Base-by-base conservation (phyloP, 495 filamentous ascomycete species). In the Pyronema domesticum region DNA sequence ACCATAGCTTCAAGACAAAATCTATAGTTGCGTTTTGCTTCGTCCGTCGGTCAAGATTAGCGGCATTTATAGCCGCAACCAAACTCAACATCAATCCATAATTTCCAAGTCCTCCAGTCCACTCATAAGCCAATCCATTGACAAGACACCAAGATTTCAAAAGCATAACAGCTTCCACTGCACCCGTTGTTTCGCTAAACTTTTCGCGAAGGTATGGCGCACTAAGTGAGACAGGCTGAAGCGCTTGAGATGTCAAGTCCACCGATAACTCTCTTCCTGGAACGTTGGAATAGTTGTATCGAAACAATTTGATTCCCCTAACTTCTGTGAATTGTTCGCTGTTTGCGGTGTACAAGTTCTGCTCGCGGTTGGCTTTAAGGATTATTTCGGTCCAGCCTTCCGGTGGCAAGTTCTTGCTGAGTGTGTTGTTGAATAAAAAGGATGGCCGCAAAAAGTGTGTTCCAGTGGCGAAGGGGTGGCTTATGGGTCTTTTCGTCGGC, bases 81-180 rank as follows among this genome's bases (percentile, higher is more conserved):
- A 50, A 13, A 8, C 19, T 13, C 18, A 50, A 34, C 18, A 34
- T 17, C 13, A 50, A 19, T 3, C 47, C 47, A 19, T 50, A 50
- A 17, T 19, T 50, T 34, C 47, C 47, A 3, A 50, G 3, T 11
- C 47, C 47, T 1, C 47, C 47, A 8, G 11, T 10, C 8, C 7
- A 36, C 5, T 23, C 11, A n/a, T 35, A 13, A 11, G 11, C 47
- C 13, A 50, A 50, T 3, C 30, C 47, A 10, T 34, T 11, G 3
- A 19, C 8, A 1, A 11, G 10, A 13, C 8, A 35, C 47, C 47
- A 50, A 23, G 47, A 51, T 17, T 63, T 63, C 18, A 63, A n/a
- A 34, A 63, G 9, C 53, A 63, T 42, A 8, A 63, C 14, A 42
- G 62, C 49, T 39, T 54, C 61, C 50, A 53, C 49, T 45, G 58